phyloP scores from a whole-genome alignment of 129 eudicot genomes.

The Flaveria ramosissima region DNA sequence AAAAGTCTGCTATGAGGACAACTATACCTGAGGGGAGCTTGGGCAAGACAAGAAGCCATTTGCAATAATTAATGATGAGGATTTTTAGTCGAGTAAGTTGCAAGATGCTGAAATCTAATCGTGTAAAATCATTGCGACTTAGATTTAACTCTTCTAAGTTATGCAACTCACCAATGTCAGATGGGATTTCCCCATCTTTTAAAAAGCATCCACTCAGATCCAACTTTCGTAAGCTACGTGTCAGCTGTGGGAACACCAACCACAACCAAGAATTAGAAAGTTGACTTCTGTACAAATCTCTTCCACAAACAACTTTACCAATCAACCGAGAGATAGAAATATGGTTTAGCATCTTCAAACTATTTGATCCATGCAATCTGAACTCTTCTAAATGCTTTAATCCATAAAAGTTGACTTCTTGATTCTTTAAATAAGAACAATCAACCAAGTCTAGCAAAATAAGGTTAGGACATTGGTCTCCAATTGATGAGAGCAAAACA shows the following conservation, averaged over 20 bases:
- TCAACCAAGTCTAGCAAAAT: background rate
- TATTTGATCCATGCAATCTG: background rate
- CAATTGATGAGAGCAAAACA: background rate
- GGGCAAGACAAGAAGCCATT: background rate
- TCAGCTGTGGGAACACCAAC: background rate
- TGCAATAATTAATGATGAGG: background rate
- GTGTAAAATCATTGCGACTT: background rate
- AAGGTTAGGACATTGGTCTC: background rate
- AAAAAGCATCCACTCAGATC: background rate
- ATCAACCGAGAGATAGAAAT: background rate
- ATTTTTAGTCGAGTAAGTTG: background rate
- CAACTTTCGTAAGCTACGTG: background rate
- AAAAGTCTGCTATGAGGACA: background rate
- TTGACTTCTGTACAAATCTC: background rate
- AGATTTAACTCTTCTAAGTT: background rate
- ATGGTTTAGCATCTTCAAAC: background rate
- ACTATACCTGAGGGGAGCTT: background rate
- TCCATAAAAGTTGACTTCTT: background rate
- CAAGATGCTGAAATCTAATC: background rate
- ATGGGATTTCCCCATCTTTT: background rate
- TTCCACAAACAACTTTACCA: background rate
- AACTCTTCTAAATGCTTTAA: background rate
- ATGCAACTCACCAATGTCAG: background rate
- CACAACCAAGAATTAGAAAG: background rate
- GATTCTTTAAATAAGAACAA: background rate